A percentile compares a stretch with the other conserved stretches of the same genome.
Conservation (phyloP, 306 rosid genomes). For the Prunus fruticosa region DNA sequence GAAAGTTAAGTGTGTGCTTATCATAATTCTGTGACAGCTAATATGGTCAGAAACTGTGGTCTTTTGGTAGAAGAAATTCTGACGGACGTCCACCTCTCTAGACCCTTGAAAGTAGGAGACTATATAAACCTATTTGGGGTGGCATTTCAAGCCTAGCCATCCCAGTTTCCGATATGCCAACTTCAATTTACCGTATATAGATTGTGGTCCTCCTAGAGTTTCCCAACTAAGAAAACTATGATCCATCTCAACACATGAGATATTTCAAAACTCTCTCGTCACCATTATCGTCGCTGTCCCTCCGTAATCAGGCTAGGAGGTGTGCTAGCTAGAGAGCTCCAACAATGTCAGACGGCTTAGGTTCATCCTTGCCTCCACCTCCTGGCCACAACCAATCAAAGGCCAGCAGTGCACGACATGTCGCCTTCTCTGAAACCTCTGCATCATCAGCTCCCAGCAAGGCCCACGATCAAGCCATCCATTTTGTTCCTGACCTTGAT, state of each 20-base stretch:
- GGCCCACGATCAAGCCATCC: neutral
- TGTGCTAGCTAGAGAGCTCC: constrained; percentile 14
- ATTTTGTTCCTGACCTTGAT: constrained; percentile 5
- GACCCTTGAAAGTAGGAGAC: neutral
- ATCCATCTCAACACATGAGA: neutral
- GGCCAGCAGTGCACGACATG: constrained; percentile 16
- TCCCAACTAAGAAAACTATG: neutral
- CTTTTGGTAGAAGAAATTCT: neutral
- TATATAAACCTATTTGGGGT: constrained; percentile 8
- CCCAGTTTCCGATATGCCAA: neutral
- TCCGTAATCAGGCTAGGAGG: constrained; percentile 17
- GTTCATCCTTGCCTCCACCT: constrained; percentile 14
- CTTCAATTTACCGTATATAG: constrained; percentile 7
- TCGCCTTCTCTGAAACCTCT: constrained; percentile 17
- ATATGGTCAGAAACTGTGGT: neutral
- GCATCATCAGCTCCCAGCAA: neutral
- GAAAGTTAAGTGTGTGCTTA: too few relatives aligned
- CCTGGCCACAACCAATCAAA: constrained; percentile 9
- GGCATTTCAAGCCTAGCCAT: neutral
- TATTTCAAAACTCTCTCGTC: neutral
- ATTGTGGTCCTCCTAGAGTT: constrained; percentile 5
- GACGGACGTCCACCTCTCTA: neutral
- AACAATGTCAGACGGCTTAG: constrained; percentile 23
- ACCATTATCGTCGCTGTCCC: neutral
- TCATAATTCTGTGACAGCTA: neutral